A percentile compares a stretch with the other conserved stretches of the same genome.
phyloP scores from a whole-genome alignment of 768 basidiomycete genomes.

The Plicaturopsis crispa region DNA sequence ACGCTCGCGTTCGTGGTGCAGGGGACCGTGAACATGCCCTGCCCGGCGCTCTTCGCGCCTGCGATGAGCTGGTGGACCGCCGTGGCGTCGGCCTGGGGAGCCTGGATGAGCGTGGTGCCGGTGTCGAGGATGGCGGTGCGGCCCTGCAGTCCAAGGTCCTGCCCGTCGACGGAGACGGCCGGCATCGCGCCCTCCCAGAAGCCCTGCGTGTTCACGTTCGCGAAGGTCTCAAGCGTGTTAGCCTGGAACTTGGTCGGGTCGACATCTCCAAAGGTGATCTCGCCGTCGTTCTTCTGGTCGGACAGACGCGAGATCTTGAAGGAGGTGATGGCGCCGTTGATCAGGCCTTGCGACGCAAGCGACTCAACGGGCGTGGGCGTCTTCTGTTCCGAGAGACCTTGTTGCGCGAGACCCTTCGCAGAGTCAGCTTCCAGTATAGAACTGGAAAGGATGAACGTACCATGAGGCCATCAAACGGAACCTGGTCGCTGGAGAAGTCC shows the following conservation, averaged over 20 bases:
- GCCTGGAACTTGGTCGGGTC: constrained; percentile 45
- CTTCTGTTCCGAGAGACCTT: constrained; percentile 50
- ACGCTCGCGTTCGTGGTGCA: constrained; percentile 50
- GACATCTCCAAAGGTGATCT: constrained; percentile 59
- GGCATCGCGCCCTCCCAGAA: constrained; percentile 58
- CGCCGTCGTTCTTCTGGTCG: constrained; percentile 54
- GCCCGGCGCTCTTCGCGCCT: constrained; percentile 41
- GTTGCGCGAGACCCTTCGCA: not conserved
- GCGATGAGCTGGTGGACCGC: constrained; percentile 49
- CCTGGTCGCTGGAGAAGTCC: constrained; percentile 45
- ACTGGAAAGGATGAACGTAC: constrained; percentile 33
- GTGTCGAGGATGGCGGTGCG: constrained; percentile 40
- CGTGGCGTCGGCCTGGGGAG: constrained; percentile 34
- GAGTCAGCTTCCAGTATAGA: not conserved
- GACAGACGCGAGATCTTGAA: constrained; percentile 74
- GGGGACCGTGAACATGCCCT: constrained; percentile 54
- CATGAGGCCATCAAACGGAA: constrained; percentile 69
- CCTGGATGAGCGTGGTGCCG: constrained; percentile 3
- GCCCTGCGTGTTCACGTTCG: constrained; percentile 41
- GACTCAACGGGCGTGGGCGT: constrained; percentile 67
- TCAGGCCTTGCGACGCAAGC: constrained; percentile 47
- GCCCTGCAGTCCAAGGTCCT: constrained; percentile 24
- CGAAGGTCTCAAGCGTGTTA: constrained; percentile 36
- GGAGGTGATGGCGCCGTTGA: constrained; percentile 60
- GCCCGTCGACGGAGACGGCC: constrained; percentile 34